These are phyloP conservation scores for Solanum hybrid DNA, from an alignment of 305 asterid genomes.

Conservation along the genomic window DNA sequence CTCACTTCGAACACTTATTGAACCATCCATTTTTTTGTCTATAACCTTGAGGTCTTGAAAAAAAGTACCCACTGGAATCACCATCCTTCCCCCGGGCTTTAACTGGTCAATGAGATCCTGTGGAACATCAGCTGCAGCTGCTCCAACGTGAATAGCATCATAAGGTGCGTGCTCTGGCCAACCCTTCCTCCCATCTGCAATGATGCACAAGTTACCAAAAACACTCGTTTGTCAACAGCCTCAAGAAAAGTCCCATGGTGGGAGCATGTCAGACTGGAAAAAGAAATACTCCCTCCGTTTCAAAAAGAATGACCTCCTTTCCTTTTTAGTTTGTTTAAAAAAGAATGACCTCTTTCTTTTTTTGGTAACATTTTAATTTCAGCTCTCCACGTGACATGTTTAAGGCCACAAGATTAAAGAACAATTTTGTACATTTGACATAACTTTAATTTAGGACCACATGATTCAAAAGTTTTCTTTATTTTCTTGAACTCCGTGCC, in stretches of 20 bases:
- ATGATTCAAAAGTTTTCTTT: no score
- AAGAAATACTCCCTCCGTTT: no score
- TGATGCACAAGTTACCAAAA: not conserved
- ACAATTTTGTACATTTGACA: no score
- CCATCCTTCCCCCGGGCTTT: conserved; percentile 96
- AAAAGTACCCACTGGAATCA: conserved; percentile 80
- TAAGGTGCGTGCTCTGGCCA: conserved; percentile 88
- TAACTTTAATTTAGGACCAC: no score
- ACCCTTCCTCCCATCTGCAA: conserved; percentile 64
- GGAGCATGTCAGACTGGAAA: not conserved
- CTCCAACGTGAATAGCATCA: conserved; percentile 96
- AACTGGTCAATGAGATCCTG: conserved; percentile 71
- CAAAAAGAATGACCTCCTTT: no score
- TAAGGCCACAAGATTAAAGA: no score
- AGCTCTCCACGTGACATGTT: no score
- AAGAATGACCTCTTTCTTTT: no score
- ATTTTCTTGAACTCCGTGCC: no score
- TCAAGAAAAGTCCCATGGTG: not conserved
- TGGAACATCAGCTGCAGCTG: conserved; percentile 89
- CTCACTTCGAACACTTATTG: conserved; percentile 46
- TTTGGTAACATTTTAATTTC: no score
- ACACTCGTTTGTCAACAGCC: not conserved
- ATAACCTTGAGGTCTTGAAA: conserved; percentile 82
- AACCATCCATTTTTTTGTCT: conserved; percentile 70
- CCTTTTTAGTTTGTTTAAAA: no score